Evolutionary conservation across 2,329 filamentous ascomycete species (phyloP), one percentile per base, ranked within the genome.

Genomic region (Cladosporium sp.): DNA sequence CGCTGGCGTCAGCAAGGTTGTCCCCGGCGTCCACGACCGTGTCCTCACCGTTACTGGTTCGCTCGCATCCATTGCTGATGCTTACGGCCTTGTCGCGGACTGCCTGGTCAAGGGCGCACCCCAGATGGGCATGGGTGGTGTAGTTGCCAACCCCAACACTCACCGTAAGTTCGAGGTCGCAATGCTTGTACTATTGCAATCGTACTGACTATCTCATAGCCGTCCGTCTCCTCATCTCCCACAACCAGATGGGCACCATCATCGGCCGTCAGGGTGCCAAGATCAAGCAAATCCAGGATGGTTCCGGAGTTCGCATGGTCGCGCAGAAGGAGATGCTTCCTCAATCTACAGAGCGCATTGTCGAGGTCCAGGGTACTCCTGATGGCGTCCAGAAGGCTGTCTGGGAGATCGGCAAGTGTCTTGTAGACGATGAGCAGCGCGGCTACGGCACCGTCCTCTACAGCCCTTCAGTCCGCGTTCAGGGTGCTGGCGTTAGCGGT

Each of bases 191-290:
- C 59, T 8, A 13, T 23, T 30, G 21, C 23, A 28, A 65, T 59
- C 13, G 39, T 48, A 58, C 63, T 63, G 68, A 61, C 43, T 32
- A 43, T 26, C 59, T 39, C 48, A 23, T 71, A 99, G 95, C 95
- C 67, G 91, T 99, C 79, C 97, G 97, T 77, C 89, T 99, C 34
- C 89, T 99, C 77, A 98, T 99, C 79, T 99, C 95, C 36, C 94
- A 99, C 84, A 98, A 98, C 79, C 95, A 99, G 82, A 99, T 99
- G 95, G 95, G 95, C 68, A 99, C 95, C 74, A 97, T 99, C 82
- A 99, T 99, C 76, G 95, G 95, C 74, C 89, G 93, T 70, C 91
- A 96, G 79, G 95, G 95, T 66, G 85, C 97, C 71, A 99, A 98
- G 85, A 99, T 99, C 85, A 99, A 99, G 86, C 92, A 97, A 78